Evolutionary conservation across 345 rosid species (phyloP).

Genomic region (Anastatica hierochuntica): DNA sequence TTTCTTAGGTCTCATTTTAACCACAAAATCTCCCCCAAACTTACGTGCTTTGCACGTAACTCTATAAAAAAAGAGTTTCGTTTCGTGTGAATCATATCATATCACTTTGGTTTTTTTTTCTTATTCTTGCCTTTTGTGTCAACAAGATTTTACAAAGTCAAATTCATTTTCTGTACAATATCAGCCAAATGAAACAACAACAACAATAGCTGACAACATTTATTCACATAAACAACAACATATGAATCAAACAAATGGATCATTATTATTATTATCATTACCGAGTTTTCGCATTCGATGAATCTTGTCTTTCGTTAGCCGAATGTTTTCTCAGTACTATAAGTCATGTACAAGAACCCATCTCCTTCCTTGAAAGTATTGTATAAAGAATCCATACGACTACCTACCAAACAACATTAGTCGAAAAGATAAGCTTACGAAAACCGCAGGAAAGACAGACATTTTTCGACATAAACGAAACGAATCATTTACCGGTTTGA

Average conservation of each 20-base stretch:
- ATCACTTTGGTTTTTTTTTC: slow-evolving; percentile 3
- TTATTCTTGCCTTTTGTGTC: slow-evolving; percentile 6
- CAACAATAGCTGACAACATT: slow-evolving; percentile 19
- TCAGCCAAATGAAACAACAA: slow-evolving; percentile 14
- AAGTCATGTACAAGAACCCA: slow-evolving; percentile 68
- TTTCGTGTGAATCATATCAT: slow-evolving; percentile 19
- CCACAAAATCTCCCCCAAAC: slow-evolving; percentile 17
- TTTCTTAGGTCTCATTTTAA: slow-evolving; percentile 6
- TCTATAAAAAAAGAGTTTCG: slow-evolving; percentile 1
- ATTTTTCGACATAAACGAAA: not conserved
- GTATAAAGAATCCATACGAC: slow-evolving; percentile 46
- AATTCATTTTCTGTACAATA: slow-evolving; percentile 25
- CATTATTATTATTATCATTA: not conserved
- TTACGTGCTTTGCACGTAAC: slow-evolving; percentile 20
- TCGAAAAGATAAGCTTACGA: not conserved
- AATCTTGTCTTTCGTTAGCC: slow-evolving; percentile 12
- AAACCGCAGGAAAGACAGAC: no score
- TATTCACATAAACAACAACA: no score
- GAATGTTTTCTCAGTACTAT: slow-evolving; percentile 82
- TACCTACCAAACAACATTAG: slow-evolving; percentile 32
- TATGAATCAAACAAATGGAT: slow-evolving; percentile 20
- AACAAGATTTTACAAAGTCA: slow-evolving; percentile 18
- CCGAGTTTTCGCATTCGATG: no score
- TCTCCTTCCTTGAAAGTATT: slow-evolving; percentile 63
- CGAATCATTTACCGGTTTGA: slow-evolving; percentile 45